Percentiles rank a stretch among this genome's conserved stretches.
Conservation (phyloP, 139 green algal genomes). For the Helicosporidium sp. region DNA sequence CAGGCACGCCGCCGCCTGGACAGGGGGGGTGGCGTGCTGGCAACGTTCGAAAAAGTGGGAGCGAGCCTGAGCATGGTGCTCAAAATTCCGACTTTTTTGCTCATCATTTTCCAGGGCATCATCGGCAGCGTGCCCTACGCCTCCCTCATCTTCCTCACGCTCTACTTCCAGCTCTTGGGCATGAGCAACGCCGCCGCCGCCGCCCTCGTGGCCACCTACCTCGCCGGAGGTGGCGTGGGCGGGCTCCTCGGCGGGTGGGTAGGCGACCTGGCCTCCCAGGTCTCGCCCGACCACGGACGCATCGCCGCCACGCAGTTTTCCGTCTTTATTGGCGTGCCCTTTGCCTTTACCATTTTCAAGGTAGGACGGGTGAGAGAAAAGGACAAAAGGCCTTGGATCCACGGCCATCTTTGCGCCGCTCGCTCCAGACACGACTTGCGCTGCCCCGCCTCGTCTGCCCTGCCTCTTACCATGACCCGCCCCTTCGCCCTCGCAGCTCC, state of each 20-base stretch:
- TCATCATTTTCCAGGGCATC: slow-evolving; percentile 27
- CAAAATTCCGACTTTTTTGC: slow-evolving; percentile 21
- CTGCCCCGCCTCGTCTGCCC: background rate
- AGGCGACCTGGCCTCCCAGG: slow-evolving; percentile 31
- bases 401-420: background rate
- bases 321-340: slow-evolving; percentile 23
- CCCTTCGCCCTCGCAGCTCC: background rate
- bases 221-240: slow-evolving; percentile 17
- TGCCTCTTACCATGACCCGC: background rate
- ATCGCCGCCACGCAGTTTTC: slow-evolving; percentile 37
- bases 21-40: too few species aligned
- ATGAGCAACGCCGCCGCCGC: slow-evolving; percentile 24
- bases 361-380: background rate
- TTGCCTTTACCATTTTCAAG: slow-evolving; percentile 15
- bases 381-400: background rate
- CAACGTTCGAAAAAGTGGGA: too few species aligned
- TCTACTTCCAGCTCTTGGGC: slow-evolving; percentile 32
- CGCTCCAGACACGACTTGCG: background rate
- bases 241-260: slow-evolving; percentile 42
- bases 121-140: slow-evolving; percentile 18
- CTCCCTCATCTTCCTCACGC: slow-evolving; percentile 19
- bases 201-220: slow-evolving; percentile 24
- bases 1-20: too few species aligned
- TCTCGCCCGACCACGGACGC: slow-evolving; percentile 32
- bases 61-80: background rate